Percentiles rank a stretch among this genome's conserved stretches.
These are phyloP conservation scores for Solanum neorickii DNA, from an alignment of 257 asterid genomes.

Conservation along the genomic window DNA sequence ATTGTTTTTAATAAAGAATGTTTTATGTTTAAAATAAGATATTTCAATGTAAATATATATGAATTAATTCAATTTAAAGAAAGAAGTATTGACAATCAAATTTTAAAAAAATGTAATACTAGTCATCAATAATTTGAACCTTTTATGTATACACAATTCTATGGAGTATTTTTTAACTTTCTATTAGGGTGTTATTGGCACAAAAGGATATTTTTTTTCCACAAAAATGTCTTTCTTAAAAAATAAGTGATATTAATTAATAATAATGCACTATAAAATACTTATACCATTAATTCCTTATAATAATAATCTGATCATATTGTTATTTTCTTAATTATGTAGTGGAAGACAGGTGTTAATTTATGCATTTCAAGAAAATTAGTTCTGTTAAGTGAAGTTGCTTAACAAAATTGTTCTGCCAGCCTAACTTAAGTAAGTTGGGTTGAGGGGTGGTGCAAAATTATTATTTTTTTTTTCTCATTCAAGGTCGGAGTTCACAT, in stretches of 20 bases:
- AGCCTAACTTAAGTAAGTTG: neutral
- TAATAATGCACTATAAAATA: neutral
- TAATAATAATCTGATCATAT: neutral
- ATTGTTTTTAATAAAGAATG: too few species aligned
- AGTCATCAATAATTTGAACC: neutral
- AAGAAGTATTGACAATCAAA: accelerated
- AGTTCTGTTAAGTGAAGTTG: neutral
- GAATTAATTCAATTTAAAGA: neutral
- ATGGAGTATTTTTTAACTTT: neutral
- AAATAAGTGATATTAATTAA: neutral
- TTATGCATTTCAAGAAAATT: neutral
- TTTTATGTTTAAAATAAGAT: neutral
- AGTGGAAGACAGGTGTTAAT: neutral
- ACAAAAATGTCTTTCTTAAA: neutral
- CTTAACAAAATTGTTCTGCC: neutral
- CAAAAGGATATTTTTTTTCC: neutral
- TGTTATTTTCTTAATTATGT: neutral
- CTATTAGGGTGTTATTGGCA: neutral
- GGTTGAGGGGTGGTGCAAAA: neutral
- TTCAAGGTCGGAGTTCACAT: accelerated
- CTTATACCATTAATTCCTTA: neutral
- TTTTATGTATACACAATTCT: neutral
- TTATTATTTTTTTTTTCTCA: neutral
- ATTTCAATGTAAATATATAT: accelerated
- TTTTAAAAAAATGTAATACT: neutral